Evolutionary conservation across 192 early-diverging fungal genomes (phyloP), one percentile per base, ranked within the genome.

Genomic region (Backusella psychrophila): DNA sequence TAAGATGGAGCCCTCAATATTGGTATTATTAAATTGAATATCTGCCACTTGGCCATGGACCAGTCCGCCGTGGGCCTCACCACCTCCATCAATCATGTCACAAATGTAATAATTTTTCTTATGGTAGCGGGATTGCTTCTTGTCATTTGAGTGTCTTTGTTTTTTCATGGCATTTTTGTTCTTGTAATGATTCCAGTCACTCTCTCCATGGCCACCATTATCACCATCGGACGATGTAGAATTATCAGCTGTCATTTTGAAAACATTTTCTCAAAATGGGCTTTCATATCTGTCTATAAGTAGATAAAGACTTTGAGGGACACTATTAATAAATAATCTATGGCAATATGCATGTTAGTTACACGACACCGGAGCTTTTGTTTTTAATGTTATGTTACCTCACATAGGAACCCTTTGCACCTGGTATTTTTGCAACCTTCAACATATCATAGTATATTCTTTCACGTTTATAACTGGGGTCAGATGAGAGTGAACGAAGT

Each of bases 221-320:
- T 44, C 39, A 19, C 26, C 44, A 21, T 31, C 26, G 41, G 31
- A 29, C 15, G 39, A 3, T 15, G 19, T 21, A 3, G 44, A 44
- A 72, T 52, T 17, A 46, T 9, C 56, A 63, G 21, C 9, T 63
- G 7, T 12, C 21, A 29, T 63, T 23, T 29, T 29, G 26, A 63
- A 63, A 0, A 78, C 41, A 63, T 78, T 75, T 29, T 82, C 75
- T 34, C 75, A n/a, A 72, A 82, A 85, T 4, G 81, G 80, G 19
- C 81, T 82, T 21, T 78, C 78, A 75, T 83, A 83, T 31, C 83
- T 74, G 15, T 85, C 84, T 12, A 83, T 72, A 70, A 85, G 76
- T 67, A 85, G 59, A 17, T 83, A 85, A 14, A 85, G 49, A 19
- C 84, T 81, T 39, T 75, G 66, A 33, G 79, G 81, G 15, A 69